Percentiles rank a stretch among this genome's conserved stretches.
phyloP scores from a whole-genome alignment of 2,329 filamentous ascomycete species.

The Neopestalotiopsis rosae region DNA sequence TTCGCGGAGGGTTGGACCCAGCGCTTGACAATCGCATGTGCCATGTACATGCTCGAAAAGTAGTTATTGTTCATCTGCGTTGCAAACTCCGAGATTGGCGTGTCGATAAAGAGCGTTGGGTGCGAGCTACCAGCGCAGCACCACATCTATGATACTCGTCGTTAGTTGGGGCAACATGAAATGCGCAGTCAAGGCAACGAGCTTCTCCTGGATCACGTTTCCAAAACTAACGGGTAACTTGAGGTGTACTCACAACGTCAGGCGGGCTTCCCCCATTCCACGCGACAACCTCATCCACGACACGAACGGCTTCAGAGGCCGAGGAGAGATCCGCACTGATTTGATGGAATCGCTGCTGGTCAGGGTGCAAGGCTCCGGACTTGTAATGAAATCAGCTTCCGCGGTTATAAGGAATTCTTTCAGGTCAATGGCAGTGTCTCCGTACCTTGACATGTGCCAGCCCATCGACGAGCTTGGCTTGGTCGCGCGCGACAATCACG shows the following conservation, averaged over 20 bases:
- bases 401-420: background rate
- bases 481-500: conserved; percentile 69
- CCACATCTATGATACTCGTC: conserved; percentile 50
- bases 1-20: conserved; percentile 30
- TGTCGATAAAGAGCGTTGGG: conserved; percentile 45
- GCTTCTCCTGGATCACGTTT: background rate
- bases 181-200: background rate
- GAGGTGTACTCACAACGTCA: conserved; percentile 51
- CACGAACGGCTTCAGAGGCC: conserved; percentile 59
- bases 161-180: background rate
- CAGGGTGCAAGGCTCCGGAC: conserved; percentile 53
- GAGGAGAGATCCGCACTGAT: conserved; percentile 70
- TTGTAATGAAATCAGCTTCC: conserved; percentile 30
- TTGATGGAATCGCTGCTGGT: conserved; percentile 64
- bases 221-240: background rate
- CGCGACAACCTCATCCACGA: conserved; percentile 61
- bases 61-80: conserved; percentile 46
- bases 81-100: conserved; percentile 37
- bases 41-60: conserved; percentile 44
- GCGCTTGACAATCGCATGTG: conserved; percentile 37
- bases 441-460: conserved; percentile 59
- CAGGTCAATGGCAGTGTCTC: conserved; percentile 13
- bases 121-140: conserved; percentile 69
- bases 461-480: conserved; percentile 62
- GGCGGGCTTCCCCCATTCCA: conserved; percentile 66